These are phyloP conservation scores for Telfairia occidentalis DNA, from an alignment of 331 rosid species.

Conservation along the genomic window DNA sequence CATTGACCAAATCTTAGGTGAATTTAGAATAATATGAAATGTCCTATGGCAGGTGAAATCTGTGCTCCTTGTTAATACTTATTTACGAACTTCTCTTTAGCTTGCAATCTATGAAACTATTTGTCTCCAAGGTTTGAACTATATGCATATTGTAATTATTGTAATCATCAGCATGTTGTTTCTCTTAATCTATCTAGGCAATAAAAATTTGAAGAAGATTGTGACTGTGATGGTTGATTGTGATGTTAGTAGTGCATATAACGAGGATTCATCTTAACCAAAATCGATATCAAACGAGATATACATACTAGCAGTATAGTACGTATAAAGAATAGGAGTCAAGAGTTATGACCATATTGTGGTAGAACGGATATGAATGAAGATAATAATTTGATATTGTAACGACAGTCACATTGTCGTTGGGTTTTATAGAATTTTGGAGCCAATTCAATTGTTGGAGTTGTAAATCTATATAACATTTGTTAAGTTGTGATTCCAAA, in stretches of 20 bases:
- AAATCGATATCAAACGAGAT: background rate
- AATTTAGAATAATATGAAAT: background rate
- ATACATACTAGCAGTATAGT: background rate
- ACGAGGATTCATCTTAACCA: background rate
- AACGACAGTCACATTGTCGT: background rate
- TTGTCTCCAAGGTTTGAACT: background rate
- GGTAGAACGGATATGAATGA: background rate
- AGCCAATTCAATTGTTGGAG: too few species aligned
- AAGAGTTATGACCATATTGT: too few species aligned
- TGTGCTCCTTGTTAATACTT: background rate
- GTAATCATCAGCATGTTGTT: background rate
- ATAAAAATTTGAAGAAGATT: background rate
- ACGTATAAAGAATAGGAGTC: background rate
- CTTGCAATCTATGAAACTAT: background rate
- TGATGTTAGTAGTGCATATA: background rate
- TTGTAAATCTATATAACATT: too few species aligned
- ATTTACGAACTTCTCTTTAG: background rate
- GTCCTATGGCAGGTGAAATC: background rate
- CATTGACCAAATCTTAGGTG: conserved; percentile 17
- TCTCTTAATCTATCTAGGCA: too few species aligned
- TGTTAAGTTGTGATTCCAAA: too few species aligned
- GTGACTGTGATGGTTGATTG: background rate
- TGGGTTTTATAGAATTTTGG: background rate
- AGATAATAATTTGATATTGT: background rate
- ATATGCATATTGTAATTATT: background rate